Base-by-base conservation (phyloP, 768 basidiomycete genomes). In the Atractiella rhizophila region DNA sequence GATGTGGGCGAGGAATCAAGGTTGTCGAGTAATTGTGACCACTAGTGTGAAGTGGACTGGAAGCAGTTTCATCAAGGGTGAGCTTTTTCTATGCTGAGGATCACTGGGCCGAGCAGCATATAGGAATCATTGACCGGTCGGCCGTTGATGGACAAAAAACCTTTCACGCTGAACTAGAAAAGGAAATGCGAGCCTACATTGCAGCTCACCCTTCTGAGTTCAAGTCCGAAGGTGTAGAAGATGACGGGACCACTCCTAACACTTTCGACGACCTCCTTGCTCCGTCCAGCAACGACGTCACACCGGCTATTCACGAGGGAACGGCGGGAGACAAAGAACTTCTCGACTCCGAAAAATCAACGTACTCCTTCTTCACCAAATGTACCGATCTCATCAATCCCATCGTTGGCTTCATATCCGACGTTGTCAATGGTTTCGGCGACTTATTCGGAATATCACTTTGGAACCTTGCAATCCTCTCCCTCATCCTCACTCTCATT, bases 21-120 rank as follows among this genome's bases (percentile, higher is more conserved):
- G 74, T 19, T 76, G 77, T 5, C 71, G 67, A 43, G 71, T 98
- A 12, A 48, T 85, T 10, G 80, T 96, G 4, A 85, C 81, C 30
- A 82, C 78, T 4, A 70, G 76, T 48, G 80, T 96, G 2, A 86
- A 94, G 45, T 98, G 88, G 85, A 81, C 80, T 0, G 86, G 86
- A 32, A 68, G 83, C 51, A 86, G 81, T 60, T 96, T 94, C 61
- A 85, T 98, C 59, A 88, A 80, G 61, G 76, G 85, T 83, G 43
- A 15, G 30, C 41, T 49, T 9, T 16, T 49, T 43, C 39, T 21
- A 40, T 26, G 36, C n/a, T 34, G 18, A 32, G 36, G 16, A 24
- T 27, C 24, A 18, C 7, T 43, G 4, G 23, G 5, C 20, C 18
- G 12, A 20, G 0, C n/a, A 15, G 9, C 4, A n/a, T 2, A 27